phyloP scores from a whole-genome alignment of 2,329 filamentous ascomycete species.

The Ascochyta clinopodiicola region DNA sequence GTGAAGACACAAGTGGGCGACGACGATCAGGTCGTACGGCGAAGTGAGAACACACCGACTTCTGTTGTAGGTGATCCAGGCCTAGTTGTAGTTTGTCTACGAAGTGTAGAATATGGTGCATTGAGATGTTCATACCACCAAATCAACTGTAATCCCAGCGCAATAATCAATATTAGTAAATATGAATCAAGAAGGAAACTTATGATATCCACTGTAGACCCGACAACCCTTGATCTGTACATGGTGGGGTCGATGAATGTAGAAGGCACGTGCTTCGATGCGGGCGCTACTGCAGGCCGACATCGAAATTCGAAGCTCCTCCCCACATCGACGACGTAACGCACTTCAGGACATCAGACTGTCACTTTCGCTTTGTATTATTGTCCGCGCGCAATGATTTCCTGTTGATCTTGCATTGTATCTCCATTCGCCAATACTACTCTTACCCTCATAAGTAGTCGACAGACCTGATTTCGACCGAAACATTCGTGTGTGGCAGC shows the following conservation, averaged over 20 bases:
- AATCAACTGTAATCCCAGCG: background rate
- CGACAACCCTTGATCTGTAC: no score
- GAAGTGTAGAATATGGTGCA: background rate
- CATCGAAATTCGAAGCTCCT: conserved; percentile 44
- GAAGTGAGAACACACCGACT: conserved; percentile 5
- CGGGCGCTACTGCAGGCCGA: conserved; percentile 34
- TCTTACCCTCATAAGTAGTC: background rate
- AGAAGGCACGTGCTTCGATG: conserved; percentile 26
- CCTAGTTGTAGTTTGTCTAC: background rate
- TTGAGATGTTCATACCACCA: background rate
- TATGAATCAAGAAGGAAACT: background rate
- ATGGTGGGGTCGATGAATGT: conserved; percentile 1
- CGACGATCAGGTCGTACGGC: conserved; percentile 35
- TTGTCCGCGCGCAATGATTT: conserved; percentile 10
- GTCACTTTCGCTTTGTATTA: conserved; percentile 11
- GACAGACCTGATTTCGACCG: conserved; percentile 17
- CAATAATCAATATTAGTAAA: background rate
- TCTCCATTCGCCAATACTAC: background rate
- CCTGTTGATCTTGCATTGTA: conserved; percentile 7
- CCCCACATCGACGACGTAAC: conserved; percentile 38
- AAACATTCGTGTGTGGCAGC: conserved; percentile 21
- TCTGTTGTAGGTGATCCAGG: background rate
- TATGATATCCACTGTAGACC: background rate
- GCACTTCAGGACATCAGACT: conserved; percentile 18
- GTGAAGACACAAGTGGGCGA: conserved; percentile 21